phyloP scores from a whole-genome alignment of 331 rosid species.

The Acacia pycnantha region DNA sequence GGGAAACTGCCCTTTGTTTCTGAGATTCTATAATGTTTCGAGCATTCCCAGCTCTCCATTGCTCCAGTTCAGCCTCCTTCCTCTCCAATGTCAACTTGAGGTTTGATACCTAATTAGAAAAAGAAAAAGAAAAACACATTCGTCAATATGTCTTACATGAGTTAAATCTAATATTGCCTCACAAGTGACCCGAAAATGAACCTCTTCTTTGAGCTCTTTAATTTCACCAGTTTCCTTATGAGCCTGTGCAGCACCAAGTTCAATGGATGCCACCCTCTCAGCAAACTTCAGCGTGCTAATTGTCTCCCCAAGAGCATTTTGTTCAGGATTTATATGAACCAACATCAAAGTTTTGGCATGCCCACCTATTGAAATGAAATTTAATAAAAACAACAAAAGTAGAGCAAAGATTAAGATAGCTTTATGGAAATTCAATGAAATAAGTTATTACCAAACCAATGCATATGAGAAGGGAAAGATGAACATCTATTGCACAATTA shows the following conservation, averaged over 20 bases:
- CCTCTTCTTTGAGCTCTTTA: conserved; percentile 91
- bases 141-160: neutral
- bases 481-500: neutral
- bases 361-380: conserved; percentile 59
- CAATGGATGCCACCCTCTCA: conserved; percentile 93
- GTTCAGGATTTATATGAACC: conserved; percentile 95
- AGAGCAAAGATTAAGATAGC: neutral
- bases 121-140: neutral
- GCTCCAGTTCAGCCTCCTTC: conserved; percentile 82
- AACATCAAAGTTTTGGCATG: conserved; percentile 99
- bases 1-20: conserved; percentile 79
- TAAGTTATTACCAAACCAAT: neutral
- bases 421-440: conserved; percentile 1
- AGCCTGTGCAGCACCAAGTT: conserved; percentile 92
- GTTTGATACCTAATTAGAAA: conserved; percentile 50
- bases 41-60: conserved; percentile 51
- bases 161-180: conserved; percentile 18
- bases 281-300: conserved; percentile 98
- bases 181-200: conserved; percentile 26
- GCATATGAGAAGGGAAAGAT: neutral
- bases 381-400: conserved; percentile 8
- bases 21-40: conserved; percentile 56
- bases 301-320: conserved; percentile 89
- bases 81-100: conserved; percentile 77
- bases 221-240: conserved; percentile 93